These are phyloP conservation scores for Fragaria vesca DNA, from an alignment of 306 rosid genomes.

Conservation along the genomic window DNA sequence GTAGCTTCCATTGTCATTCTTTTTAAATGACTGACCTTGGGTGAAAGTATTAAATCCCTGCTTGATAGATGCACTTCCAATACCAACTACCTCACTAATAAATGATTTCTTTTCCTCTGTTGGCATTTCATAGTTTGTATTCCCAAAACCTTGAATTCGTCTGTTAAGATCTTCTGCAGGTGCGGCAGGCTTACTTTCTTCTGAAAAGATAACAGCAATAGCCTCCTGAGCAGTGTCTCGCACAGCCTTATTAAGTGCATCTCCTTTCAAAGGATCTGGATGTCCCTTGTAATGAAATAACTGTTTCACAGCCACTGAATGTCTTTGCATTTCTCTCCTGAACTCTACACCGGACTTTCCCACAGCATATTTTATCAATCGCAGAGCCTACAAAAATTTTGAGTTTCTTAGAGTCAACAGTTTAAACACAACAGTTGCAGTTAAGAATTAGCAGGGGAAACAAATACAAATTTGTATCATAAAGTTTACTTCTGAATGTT, in stretches of 20 bases:
- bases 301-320: constrained; percentile 83
- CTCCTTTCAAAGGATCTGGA: constrained; percentile 87
- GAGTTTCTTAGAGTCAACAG: constrained; percentile 17
- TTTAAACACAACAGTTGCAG: neutral
- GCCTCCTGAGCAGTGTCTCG: constrained; percentile 88
- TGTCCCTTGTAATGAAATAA: constrained; percentile 92
- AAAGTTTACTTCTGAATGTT: neutral
- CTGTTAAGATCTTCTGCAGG: constrained; percentile 77
- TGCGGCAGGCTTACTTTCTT: constrained; percentile 63
- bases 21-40: constrained; percentile 71
- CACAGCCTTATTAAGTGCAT: constrained; percentile 92
- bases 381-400: constrained; percentile 60
- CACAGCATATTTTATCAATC: constrained; percentile 86
- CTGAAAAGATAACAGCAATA: constrained; percentile 74
- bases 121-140: constrained; percentile 61
- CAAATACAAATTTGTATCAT: neutral
- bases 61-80: constrained; percentile 96
- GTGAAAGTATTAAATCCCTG: constrained; percentile 81
- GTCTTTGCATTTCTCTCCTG: constrained; percentile 98
- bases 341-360: constrained; percentile 96
- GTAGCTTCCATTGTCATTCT: constrained; percentile 78
- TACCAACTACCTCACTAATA: constrained; percentile 93
- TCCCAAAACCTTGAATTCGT: constrained; percentile 98
- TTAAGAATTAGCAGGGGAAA: constrained; percentile 1
- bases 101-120: constrained; percentile 77